Base-by-base conservation (phyloP, 345 rosid genomes). In the Populus tremula region DNA sequence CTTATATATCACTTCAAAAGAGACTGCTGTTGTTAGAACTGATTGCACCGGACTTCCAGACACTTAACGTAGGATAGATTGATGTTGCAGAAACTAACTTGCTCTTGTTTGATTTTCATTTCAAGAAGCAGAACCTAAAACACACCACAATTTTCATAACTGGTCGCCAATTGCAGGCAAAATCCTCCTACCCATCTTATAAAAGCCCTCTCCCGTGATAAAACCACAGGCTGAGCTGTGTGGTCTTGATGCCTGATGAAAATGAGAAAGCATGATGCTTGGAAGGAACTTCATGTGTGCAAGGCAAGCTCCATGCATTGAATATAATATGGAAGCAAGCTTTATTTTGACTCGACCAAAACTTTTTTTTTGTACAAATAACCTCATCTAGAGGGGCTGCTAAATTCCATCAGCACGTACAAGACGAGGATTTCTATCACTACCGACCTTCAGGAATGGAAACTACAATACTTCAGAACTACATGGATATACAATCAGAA, bases 361-460 rank as follows among this genome's bases (percentile, higher is more conserved):
- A 36, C 45, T 20, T 9, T 67, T 35, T 41, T 53, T 66, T 70
- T 72, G 67, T 50, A 65, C 56, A 47, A 12, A 23, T 5, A 20
- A 68, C 59, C 33, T 67, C 31, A 70, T 63, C 67, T 64, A 27
- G 66, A 73, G 54, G 67, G 33, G 33, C 33, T 65, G 13, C 71
- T 43, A 36, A 25, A 65, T 65, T 69, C 41, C 61, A 33, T 53
- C 27, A 70, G 74, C 67, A 68, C 70, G n/a, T 78, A 69, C 21
- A 69, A 72, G 63, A 78, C 70, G 33, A 33, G 21, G 45, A 59
- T 53, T 54, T 53, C 56, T 68, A 69, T 77, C 64, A 64, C 20
- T 23, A 41, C 50, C 25, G 53, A 61, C 18, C 27, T 20, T 74
- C 62, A 59, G 62, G 31, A 45, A 68, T 5, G 18, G 33, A 11